These are phyloP conservation scores for Reticulascus tulasneorum DNA, from an alignment of 2,329 filamentous ascomycete species.

Conservation along the genomic window DNA sequence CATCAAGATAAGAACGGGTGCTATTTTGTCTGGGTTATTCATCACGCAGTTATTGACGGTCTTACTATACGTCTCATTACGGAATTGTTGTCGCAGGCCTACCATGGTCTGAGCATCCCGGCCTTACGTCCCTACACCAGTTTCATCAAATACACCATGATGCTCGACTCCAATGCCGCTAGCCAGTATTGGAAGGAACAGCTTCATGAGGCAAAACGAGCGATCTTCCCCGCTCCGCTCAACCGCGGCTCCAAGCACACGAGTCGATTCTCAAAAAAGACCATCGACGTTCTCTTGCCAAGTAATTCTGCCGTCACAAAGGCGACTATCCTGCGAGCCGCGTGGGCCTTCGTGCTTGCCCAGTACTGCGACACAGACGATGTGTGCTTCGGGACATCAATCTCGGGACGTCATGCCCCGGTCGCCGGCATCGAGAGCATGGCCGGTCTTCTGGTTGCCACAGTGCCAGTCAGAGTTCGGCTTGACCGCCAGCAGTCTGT, in stretches of 20 bases:
- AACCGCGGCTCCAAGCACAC: not conserved
- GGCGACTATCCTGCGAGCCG: constrained; percentile 20
- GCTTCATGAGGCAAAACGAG: constrained; percentile 8
- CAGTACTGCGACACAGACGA: constrained; percentile 15
- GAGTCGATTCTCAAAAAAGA: not conserved
- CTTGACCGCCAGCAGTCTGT: constrained; percentile 9
- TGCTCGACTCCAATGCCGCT: constrained; percentile 4
- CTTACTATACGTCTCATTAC: constrained; percentile 1
- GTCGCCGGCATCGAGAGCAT: constrained; percentile 17
- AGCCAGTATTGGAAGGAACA: constrained; percentile 13
- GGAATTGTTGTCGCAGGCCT: constrained; percentile 1
- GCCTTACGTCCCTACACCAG: constrained; percentile 3
- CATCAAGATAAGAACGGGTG: not conserved
- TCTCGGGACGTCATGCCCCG: constrained; percentile 20
- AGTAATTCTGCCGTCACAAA: constrained; percentile 11
- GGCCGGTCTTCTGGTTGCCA: constrained; percentile 18
- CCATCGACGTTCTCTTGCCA: not conserved
- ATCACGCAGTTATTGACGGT: constrained; percentile 8
- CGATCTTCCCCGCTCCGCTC: constrained; percentile 10
- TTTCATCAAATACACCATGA: constrained; percentile 10
- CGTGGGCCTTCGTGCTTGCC: constrained; percentile 21
- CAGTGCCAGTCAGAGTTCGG: constrained; percentile 13
- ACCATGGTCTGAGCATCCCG: constrained; percentile 2
- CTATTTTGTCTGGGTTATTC: constrained; percentile 4
- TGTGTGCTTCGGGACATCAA: constrained; percentile 19